phyloP scores from a whole-genome alignment of 345 rosid genomes.

The Pugionium cornutum region DNA sequence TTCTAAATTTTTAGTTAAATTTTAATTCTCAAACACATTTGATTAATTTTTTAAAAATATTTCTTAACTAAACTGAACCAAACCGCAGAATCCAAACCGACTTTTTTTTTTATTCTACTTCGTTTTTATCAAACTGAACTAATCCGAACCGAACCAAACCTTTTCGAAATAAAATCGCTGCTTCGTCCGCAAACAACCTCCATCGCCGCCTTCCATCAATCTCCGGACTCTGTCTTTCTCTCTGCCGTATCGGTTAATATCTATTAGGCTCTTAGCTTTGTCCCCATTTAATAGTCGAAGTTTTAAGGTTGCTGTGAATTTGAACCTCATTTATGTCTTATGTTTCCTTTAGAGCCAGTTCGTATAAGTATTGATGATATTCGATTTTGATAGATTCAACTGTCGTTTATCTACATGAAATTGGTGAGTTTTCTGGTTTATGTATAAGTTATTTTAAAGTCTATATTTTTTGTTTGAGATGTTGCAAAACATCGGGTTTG shows the following conservation, averaged over 20 bases:
- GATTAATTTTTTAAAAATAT: too few relatives aligned
- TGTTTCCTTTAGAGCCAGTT: slow-evolving; percentile 5
- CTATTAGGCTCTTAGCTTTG: not conserved
- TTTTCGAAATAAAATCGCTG: slow-evolving; percentile 22
- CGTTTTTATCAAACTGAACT: not conserved
- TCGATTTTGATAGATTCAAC: not conserved
- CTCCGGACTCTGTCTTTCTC: slow-evolving; percentile 2
- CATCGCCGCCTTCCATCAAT: slow-evolving; percentile 19
- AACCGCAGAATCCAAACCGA: not conserved
- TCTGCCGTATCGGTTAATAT: not conserved
- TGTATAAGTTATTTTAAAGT: not conserved
- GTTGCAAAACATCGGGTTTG: slow-evolving; percentile 8
- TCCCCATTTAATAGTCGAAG: not conserved
- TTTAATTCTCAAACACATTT: too few relatives aligned
- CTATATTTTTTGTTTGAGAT: not conserved
- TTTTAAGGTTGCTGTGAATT: not conserved
- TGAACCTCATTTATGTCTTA: not conserved
- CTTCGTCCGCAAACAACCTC: not conserved
- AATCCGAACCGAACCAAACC: not conserved
- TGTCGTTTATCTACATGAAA: slow-evolving; percentile 47
- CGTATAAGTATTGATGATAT: not conserved
- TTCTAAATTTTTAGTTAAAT: too few relatives aligned
- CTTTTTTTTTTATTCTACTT: not conserved
- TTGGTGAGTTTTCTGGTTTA: slow-evolving; percentile 51
- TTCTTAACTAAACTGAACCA: not conserved